Evolutionary conservation across 1,139 yeast species (phyloP).

Genomic region (Sugiyamaella grinbergsii): DNA sequence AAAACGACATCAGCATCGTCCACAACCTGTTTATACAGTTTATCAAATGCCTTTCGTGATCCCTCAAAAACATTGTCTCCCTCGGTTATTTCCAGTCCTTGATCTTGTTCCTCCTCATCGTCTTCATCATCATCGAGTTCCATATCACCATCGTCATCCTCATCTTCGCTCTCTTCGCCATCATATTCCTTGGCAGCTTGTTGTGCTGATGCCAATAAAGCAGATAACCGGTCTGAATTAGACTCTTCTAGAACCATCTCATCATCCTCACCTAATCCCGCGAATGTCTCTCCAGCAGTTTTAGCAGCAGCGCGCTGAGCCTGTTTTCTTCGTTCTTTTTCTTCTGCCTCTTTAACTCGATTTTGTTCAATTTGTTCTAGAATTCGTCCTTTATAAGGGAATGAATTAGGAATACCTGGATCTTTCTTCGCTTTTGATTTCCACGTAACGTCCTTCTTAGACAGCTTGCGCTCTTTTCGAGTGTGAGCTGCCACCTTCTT

Average conservation of each 20-base stretch:
- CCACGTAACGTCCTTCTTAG: constrained; percentile 94
- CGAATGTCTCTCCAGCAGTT: constrained; percentile 36
- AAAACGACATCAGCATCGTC: constrained; percentile 88
- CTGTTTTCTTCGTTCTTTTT: constrained; percentile 53
- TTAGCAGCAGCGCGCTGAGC: constrained; percentile 52
- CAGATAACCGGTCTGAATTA: constrained; percentile 64
- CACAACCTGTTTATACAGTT: constrained; percentile 78
- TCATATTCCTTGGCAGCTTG: constrained; percentile 72
- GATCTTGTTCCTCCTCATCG: constrained; percentile 47
- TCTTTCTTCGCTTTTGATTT: constrained; percentile 79
- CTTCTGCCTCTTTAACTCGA: constrained; percentile 64
- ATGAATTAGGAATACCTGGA: constrained; percentile 91
- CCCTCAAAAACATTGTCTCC: constrained; percentile 22
- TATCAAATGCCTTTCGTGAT: constrained; percentile 75
- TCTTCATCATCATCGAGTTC: constrained; percentile 41
- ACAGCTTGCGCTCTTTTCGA: constrained; percentile 75
- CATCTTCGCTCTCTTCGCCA: constrained; percentile 49
- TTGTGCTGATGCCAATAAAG: constrained; percentile 86
- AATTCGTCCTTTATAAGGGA: constrained; percentile 88
- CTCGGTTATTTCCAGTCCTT: constrained; percentile 43
- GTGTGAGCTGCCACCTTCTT: constrained; percentile 93
- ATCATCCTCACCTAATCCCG: constrained; percentile 38
- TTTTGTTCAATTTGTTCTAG: constrained; percentile 77
- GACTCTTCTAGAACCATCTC: constrained; percentile 45
- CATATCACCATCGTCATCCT: constrained; percentile 40